Conservation (phyloP, 2,329 filamentous ascomycete genomes). For the Pyricularia sp. region DNA sequence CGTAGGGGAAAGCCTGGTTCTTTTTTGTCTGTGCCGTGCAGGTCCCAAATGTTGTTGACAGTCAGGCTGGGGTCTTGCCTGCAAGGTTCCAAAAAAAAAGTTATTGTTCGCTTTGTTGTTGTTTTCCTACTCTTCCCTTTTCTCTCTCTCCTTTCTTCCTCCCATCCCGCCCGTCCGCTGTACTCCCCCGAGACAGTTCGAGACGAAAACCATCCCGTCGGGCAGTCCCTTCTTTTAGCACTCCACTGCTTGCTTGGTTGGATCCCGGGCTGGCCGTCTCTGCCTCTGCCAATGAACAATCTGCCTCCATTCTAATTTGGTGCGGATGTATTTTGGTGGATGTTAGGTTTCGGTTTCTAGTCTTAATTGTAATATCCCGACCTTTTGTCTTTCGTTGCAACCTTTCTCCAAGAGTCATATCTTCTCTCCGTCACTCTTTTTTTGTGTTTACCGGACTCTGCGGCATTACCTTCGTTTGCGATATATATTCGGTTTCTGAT, state of each 20-base stretch:
- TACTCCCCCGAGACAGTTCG: slow-evolving; percentile 4
- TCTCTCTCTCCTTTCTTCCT: not conserved
- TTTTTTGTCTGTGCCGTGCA: slow-evolving; percentile 1
- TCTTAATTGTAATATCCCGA: not conserved
- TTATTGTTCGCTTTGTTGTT: slow-evolving; percentile 1
- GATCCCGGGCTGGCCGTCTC: not conserved
- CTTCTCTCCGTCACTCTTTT: not conserved
- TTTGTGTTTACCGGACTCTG: not conserved
- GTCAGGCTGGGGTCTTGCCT: not conserved
- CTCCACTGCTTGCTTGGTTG: not conserved
- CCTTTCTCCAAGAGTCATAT: not conserved
- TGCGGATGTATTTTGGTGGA: not conserved
- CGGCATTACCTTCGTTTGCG: not conserved
- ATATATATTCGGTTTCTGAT: not conserved
- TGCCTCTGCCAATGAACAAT: not conserved
- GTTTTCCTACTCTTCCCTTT: not conserved
- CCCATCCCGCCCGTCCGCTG: slow-evolving; percentile 4
- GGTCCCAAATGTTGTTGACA: not conserved
- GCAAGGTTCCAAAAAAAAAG: not conserved
- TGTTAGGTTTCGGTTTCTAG: not conserved
- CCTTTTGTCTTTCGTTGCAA: not conserved
- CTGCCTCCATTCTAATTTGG: not conserved
- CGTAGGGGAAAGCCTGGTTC: not conserved
- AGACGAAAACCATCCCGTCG: not conserved
- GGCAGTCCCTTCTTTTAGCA: not conserved